Conservation (phyloP, 192 early-diverging fungal species). For the Lobosporangium transversale region DNA sequence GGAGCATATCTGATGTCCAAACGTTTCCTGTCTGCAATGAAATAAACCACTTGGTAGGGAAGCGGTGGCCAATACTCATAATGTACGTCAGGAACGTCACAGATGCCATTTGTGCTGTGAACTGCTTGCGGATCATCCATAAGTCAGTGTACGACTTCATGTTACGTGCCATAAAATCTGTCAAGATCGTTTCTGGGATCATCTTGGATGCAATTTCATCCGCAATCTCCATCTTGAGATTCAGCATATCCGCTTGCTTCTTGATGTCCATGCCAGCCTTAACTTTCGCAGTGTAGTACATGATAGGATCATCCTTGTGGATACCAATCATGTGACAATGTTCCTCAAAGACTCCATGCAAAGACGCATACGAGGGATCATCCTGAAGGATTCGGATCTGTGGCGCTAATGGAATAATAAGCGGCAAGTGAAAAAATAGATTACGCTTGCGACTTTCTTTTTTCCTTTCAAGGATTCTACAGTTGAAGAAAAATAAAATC, state of each 20-base stretch:
- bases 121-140: conserved; percentile 95
- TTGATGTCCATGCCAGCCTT: conserved; percentile 66
- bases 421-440: conserved; percentile 85
- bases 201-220: conserved; percentile 87
- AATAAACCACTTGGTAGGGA: conserved; percentile 89
- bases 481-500: background rate
- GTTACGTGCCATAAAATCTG: conserved; percentile 77
- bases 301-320: conserved; percentile 88
- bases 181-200: conserved; percentile 87
- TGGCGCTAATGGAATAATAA: conserved; percentile 92
- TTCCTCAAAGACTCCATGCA: conserved; percentile 95
- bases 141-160: conserved; percentile 87
- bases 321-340: conserved; percentile 79
- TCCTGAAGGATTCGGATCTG: conserved; percentile 94
- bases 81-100: conserved; percentile 93
- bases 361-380: conserved; percentile 85
- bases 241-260: conserved; percentile 71
- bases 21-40: conserved; percentile 88
- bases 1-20: conserved; percentile 87
- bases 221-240: conserved; percentile 86
- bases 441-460: conserved; percentile 85
- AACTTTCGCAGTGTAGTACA: conserved; percentile 83
- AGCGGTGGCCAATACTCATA: conserved; percentile 86
- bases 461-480: conserved; percentile 78
- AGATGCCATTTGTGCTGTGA: conserved; percentile 89